Evolutionary conservation across 2,329 filamentous ascomycete species (phyloP), one percentile per base, ranked within the genome.

Genomic region (Paraphoma sp.): DNA sequence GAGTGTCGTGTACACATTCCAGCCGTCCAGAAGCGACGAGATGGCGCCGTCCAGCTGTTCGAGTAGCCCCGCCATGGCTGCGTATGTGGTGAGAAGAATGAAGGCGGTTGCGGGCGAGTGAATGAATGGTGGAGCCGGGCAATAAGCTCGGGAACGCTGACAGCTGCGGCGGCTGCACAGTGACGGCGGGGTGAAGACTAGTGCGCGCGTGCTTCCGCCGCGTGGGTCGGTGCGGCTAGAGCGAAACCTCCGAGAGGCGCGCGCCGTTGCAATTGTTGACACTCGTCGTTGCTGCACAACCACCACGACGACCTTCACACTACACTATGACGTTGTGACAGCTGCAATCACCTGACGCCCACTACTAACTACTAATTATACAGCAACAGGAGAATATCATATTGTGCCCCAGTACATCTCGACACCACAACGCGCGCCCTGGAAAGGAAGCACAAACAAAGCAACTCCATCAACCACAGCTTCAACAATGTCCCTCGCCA

Each of bases 1-100:
- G 42, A 87, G 71, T 3, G 91, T 95, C 30, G 91, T 92, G 80
- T 90, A 90, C 64, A 85, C 78, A 75, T 95, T 92, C 93, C 93
- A 97, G 77, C 91, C 89, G 38, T 87, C 84, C 53, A 96, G 80
- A 50, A 94, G 78, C 59, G 84, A 82, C 49, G 88, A 87, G 62
- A 96, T 80, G 71, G 86, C 81, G 67, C 86, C 82, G 79, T 97
- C 93, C 66, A 96, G 80, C 77, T 86, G 84, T 69, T 88, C 83
- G 72, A 92, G 76, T 45, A 88, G 51, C 29, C 71, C 72, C 6
- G 75, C 65, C 79, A 81, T 81, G 47, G 42, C 63, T 62, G 62
- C 38, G 57, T 31, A 48, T 51, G 23, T 23, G 5, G 23, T 23
- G 12, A 23, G 38, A 29, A 36, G 42, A 18, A n/a, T 14, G 18